phyloP scores from a whole-genome alignment of 345 rosid species.

The Hirschfeldia incana region DNA sequence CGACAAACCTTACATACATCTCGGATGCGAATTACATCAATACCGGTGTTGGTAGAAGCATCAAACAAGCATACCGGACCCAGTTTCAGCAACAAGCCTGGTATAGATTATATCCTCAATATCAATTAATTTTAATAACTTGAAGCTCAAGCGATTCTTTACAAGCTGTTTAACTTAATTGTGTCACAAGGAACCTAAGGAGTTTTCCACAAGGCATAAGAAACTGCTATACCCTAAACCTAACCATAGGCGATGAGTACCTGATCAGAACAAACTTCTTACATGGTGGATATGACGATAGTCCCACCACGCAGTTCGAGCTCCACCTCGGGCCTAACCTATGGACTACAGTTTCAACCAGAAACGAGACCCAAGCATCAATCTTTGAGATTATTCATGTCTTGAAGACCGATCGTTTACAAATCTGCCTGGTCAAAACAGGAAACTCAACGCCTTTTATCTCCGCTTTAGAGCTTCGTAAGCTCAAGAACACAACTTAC shows the following conservation, averaged over 20 bases:
- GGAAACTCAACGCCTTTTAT: slow-evolving; percentile 51
- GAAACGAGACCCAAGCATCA: slow-evolving; percentile 21
- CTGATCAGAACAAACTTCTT: slow-evolving; percentile 41
- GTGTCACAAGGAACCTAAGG: slow-evolving; percentile 29
- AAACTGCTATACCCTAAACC: slow-evolving; percentile 49
- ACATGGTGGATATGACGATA: slow-evolving; percentile 54
- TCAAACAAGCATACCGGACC: slow-evolving; percentile 21
- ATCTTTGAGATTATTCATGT: slow-evolving; percentile 44
- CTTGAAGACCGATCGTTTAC: slow-evolving; percentile 34
- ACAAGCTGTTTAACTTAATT: background rate
- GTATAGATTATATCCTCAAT: background rate
- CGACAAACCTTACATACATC: slow-evolving; percentile 39
- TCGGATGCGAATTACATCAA: slow-evolving; percentile 43
- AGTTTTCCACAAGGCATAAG: slow-evolving; percentile 48
- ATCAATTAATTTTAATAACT: background rate
- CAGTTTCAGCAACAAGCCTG: slow-evolving; percentile 13
- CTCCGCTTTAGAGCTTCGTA: slow-evolving; percentile 53
- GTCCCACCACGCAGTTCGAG: slow-evolving; percentile 42
- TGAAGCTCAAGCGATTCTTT: slow-evolving; percentile 12
- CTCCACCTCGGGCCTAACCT: slow-evolving; percentile 50
- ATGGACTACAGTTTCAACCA: slow-evolving; percentile 38
- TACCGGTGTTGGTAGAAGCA: slow-evolving; percentile 29
- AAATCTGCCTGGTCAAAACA: slow-evolving; percentile 58
- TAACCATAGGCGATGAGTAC: slow-evolving; percentile 43
- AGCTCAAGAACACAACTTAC: slow-evolving; percentile 33